These are phyloP conservation scores for Saturnispora galanensis DNA, from an alignment of 805 yeast genomes.

Conservation along the genomic window DNA sequence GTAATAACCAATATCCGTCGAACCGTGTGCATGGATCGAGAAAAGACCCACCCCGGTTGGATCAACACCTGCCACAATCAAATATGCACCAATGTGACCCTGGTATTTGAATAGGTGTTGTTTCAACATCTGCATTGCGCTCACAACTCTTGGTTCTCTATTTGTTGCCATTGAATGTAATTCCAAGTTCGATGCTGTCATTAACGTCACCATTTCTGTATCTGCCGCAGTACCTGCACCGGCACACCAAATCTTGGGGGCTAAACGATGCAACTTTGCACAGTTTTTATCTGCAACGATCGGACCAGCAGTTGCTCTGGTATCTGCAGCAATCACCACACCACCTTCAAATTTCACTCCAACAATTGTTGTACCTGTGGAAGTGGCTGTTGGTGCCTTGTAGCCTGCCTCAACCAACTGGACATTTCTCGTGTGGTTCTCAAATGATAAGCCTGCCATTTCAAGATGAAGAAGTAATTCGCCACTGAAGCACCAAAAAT, in stretches of 20 bases:
- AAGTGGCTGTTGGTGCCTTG: conserved; percentile 78
- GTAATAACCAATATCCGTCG: conserved; percentile 92
- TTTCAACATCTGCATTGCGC: conserved; percentile 85
- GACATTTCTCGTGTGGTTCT: conserved; percentile 84
- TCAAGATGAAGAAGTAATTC: not conserved
- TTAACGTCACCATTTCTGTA: conserved; percentile 94
- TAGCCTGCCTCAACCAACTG: conserved; percentile 58
- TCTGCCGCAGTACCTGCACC: conserved; percentile 99
- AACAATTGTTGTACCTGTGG: conserved; percentile 99
- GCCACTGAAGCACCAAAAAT: conserved; percentile 6
- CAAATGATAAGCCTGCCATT: conserved; percentile 90
- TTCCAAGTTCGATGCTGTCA: conserved; percentile 84
- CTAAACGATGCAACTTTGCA: conserved; percentile 82
- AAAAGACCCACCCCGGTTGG: conserved; percentile 92
- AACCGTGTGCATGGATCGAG: conserved; percentile 95
- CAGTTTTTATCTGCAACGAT: conserved; percentile 98
- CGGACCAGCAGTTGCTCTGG: conserved; percentile 94
- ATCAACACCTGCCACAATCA: conserved; percentile 96
- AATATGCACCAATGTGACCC: conserved; percentile 94
- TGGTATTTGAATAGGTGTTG: conserved; percentile 95
- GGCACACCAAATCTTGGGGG: conserved; percentile 97
- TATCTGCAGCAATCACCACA: conserved; percentile 96
- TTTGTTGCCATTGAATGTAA: conserved; percentile 70
- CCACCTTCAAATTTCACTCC: conserved; percentile 92
- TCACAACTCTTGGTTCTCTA: conserved; percentile 86